These are phyloP conservation scores for Starmerella apicola DNA, from an alignment of 805 yeast species.

Conservation along the genomic window DNA sequence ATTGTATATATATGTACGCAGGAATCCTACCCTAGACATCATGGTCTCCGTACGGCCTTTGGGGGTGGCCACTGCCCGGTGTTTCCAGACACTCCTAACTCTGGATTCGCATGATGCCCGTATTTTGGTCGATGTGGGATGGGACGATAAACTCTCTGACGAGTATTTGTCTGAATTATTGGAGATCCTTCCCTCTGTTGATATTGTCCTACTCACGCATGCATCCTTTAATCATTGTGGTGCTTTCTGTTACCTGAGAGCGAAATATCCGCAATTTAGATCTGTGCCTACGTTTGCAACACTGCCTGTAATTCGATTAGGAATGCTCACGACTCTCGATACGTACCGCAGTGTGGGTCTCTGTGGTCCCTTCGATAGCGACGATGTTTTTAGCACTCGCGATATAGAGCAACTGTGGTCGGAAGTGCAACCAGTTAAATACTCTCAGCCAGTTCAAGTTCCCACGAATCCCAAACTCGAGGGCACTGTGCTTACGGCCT, in stretches of 20 bases:
- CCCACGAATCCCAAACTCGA: constrained; percentile 11
- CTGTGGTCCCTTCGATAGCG: constrained; percentile 50
- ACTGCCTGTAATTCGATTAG: constrained; percentile 77
- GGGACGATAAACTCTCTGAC: constrained; percentile 25
- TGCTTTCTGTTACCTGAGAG: constrained; percentile 58
- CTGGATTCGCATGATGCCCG: constrained; percentile 24
- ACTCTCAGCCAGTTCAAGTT: constrained; percentile 46
- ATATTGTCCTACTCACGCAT: constrained; percentile 72
- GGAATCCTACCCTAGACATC: no score
- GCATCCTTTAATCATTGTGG: constrained; percentile 70
- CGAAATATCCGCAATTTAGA: constrained; percentile 42
- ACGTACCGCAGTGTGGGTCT: constrained; percentile 60
- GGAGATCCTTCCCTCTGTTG: constrained; percentile 38
- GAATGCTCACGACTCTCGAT: constrained; percentile 77
- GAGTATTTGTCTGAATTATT: constrained; percentile 23
- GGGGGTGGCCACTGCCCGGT: constrained; percentile 8
- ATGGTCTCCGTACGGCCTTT: constrained; percentile 29
- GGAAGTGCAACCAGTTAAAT: constrained; percentile 54
- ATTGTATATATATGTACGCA: no score
- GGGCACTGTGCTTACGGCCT: constrained; percentile 51
- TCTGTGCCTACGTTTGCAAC: constrained; percentile 75
- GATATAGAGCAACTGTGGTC: constrained; percentile 71
- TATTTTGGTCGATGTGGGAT: constrained; percentile 31
- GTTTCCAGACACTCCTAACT: constrained; percentile 25
- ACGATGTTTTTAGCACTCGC: constrained; percentile 39